Conservation (phyloP, 352 stramenopile species). For the Hyaloperonospora brassicae region DNA sequence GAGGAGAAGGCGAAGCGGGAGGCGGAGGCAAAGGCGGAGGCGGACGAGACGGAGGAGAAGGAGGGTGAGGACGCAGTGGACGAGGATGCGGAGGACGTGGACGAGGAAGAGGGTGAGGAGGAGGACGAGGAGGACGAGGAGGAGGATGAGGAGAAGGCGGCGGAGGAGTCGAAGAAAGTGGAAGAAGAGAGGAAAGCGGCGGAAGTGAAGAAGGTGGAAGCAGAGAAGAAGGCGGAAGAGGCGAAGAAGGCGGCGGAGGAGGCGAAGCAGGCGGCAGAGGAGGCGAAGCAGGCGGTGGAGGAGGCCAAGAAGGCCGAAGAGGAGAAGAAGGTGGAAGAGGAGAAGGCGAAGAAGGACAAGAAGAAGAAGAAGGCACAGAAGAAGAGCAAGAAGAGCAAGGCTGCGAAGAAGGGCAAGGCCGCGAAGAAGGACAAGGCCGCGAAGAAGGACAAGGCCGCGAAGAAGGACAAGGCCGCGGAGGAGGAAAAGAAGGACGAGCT, state of each 20-base stretch:
- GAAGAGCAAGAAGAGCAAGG: no score
- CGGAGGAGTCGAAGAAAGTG: no score
- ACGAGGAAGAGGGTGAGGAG: conserved; percentile 59
- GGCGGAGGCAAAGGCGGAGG: conserved; percentile 67
- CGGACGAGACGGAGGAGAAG: conserved; percentile 58
- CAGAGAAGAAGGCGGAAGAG: no score
- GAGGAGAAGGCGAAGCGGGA: conserved; percentile 60
- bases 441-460: no score
- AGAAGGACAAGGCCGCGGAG: no score
- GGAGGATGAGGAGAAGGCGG: no score
- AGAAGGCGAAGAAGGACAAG: conserved; percentile 12
- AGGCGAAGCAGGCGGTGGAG: conserved; percentile 23
- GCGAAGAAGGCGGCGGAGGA: conserved; percentile 28
- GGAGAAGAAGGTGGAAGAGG: conserved; percentile 9
- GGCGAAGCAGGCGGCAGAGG: conserved; percentile 42
- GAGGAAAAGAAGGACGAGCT: conserved; percentile 37
- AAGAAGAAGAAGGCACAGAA: neutral
- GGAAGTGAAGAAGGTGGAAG: no score
- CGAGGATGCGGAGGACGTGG: conserved; percentile 25
- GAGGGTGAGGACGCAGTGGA: conserved; percentile 54
- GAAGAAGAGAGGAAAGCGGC: no score
- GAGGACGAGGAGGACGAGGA: conserved; percentile 39
- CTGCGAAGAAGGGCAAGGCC: no score
- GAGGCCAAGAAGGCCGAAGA: no score
- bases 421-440: no score